A percentile compares a stretch with the other conserved stretches of the same genome.
These are phyloP conservation scores for Vaccinium myrtillus DNA, from an alignment of 148 eudicot species.

Conservation along the genomic window DNA sequence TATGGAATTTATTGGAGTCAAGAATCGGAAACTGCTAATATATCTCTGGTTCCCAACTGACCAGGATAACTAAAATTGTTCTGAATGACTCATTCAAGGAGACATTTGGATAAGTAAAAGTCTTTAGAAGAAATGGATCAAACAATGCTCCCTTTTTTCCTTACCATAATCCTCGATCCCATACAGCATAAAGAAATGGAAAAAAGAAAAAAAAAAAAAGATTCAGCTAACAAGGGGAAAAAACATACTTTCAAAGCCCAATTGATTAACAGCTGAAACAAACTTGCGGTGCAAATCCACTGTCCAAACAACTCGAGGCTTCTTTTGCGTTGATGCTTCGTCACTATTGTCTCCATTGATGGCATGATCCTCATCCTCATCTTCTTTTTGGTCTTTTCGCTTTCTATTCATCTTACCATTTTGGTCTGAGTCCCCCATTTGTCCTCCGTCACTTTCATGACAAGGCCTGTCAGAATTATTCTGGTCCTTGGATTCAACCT, in stretches of 20 bases:
- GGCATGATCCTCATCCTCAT: slow-evolving; percentile 35
- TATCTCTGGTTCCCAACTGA: background rate
- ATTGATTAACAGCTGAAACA: slow-evolving; percentile 71
- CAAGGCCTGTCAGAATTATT: slow-evolving; percentile 23
- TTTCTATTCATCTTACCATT: slow-evolving; percentile 32
- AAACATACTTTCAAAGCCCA: slow-evolving; percentile 75
- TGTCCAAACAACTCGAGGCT: slow-evolving; percentile 81
- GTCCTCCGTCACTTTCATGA: slow-evolving; percentile 30
- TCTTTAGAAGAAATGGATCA: background rate
- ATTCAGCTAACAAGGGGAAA: background rate
- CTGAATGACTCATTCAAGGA: background rate
- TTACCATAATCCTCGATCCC: background rate
- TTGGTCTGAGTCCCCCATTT: slow-evolving; percentile 20
- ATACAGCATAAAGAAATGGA: background rate
- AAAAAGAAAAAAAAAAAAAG: background rate
- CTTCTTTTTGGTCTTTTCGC: slow-evolving; percentile 51
- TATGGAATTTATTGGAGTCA: background rate
- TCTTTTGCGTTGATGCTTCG: slow-evolving; percentile 56
- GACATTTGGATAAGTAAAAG: background rate
- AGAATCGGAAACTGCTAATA: background rate
- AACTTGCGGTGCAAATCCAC: slow-evolving; percentile 80
- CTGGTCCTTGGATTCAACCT: slow-evolving; percentile 27
- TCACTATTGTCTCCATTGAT: slow-evolving; percentile 23
- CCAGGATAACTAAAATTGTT: background rate
- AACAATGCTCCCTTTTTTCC: background rate